phyloP scores from a whole-genome alignment of 1,139 yeast species.

The Scheffersomyces titani region DNA sequence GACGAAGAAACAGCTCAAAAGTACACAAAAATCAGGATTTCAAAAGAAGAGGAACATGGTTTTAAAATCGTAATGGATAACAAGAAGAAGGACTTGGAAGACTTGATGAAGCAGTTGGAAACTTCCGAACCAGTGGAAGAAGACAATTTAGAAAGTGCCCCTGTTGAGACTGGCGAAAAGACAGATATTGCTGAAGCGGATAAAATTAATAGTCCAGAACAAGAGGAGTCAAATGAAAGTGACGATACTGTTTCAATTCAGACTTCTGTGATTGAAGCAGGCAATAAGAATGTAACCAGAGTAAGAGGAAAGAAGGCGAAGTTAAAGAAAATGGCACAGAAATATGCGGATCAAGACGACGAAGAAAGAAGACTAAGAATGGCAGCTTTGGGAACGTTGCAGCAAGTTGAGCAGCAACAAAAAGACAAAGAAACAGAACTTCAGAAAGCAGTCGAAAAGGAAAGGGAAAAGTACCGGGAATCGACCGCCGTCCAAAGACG shows the following conservation, averaged over 20 bases:
- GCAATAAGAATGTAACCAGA: conserved; percentile 15
- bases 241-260: conserved; percentile 6
- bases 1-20: conserved; percentile 53
- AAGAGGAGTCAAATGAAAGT: conserved; percentile 6
- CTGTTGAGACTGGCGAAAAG: conserved; percentile 8
- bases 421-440: conserved; percentile 24
- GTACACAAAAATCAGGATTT: conserved; percentile 36
- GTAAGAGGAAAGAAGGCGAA: conserved; percentile 86
- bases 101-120: conserved; percentile 5
- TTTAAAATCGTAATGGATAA: conserved; percentile 41
- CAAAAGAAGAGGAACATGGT: conserved; percentile 49
- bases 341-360: conserved; percentile 90
- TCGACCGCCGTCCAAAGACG: conserved; percentile 14
- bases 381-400: conserved; percentile 82
- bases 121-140: conserved; percentile 19
- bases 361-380: conserved; percentile 75
- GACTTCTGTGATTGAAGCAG: not conserved
- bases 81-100: conserved; percentile 27
- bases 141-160: conserved; percentile 5
- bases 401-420: conserved; percentile 54
- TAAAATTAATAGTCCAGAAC: conserved; percentile 11
- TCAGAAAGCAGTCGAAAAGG: conserved; percentile 27
- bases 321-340: conserved; percentile 75
- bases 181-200: conserved; percentile 12
- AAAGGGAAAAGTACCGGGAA: conserved; percentile 23